These are phyloP conservation scores for Coemansia sp. DNA, from an alignment of 192 early-diverging fungal species.

Conservation along the genomic window DNA sequence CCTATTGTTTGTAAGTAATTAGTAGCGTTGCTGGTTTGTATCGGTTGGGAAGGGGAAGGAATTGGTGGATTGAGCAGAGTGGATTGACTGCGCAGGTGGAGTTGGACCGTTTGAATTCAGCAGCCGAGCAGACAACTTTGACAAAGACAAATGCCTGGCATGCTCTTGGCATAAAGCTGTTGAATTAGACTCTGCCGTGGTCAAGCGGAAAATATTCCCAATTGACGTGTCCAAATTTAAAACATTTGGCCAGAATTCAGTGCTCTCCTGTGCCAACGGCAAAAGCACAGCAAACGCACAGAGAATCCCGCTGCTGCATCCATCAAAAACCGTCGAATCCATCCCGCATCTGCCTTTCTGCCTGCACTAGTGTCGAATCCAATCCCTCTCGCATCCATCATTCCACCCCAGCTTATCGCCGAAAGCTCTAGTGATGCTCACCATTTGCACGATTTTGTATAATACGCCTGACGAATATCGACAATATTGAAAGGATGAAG, in stretches of 20 bases:
- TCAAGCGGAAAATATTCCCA: no score
- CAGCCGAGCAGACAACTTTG: no score
- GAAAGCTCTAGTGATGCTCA: constrained; percentile 1
- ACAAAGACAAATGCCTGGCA: no score
- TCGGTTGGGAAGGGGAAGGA: background rate
- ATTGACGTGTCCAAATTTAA: no score
- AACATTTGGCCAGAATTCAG: background rate
- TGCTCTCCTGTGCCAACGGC: background rate
- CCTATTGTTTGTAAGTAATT: constrained; percentile 46
- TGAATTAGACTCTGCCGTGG: no score
- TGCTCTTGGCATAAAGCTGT: no score
- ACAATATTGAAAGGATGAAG: constrained; percentile 9
- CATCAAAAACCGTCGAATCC: background rate
- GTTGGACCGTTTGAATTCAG: no score
- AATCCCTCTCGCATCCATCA: background rate
- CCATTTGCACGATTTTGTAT: constrained; percentile 3
- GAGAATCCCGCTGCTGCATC: background rate
- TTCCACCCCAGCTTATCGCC: background rate
- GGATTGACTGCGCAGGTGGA: no score
- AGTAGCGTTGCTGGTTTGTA: background rate
- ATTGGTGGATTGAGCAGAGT: background rate
- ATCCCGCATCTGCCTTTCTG: background rate
- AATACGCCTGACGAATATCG: constrained; percentile 8
- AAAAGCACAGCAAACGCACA: background rate
- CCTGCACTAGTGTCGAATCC: background rate